Evolutionary conservation across 1,284 basidiomycete genomes (phyloP).

Genomic region (Ceratobasidium sp.): DNA sequence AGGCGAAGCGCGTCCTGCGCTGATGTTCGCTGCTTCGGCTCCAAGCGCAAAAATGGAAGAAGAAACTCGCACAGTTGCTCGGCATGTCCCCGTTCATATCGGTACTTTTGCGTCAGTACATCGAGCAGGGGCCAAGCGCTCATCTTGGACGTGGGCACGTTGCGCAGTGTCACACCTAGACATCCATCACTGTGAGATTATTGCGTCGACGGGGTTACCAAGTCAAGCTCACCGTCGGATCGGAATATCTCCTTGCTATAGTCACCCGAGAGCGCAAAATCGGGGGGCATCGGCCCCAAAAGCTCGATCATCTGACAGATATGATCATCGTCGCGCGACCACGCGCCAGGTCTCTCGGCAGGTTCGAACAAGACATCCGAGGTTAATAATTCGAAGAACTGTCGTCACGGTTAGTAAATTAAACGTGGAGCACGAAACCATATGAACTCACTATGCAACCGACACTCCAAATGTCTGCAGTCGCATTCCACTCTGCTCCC

Average conservation of each 20-base stretch:
- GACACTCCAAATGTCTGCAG: conserved; percentile 48
- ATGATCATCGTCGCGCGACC: conserved; percentile 95
- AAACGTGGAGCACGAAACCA: not conserved
- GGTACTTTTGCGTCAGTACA: conserved; percentile 23
- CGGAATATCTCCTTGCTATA: conserved; percentile 40
- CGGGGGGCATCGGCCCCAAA: conserved; percentile 39
- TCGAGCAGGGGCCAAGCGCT: conserved; percentile 16
- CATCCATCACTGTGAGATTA: too few species aligned
- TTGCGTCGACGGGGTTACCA: too few species aligned
- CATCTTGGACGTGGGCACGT: conserved; percentile 31
- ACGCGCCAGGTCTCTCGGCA: conserved; percentile 47
- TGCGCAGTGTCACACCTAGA: conserved; percentile 28
- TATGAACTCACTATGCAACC: conserved; percentile 75
- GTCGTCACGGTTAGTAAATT: conserved; percentile 14
- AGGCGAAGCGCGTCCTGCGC: conserved; percentile 31
- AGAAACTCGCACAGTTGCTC: conserved; percentile 22
- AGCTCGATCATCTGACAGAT: conserved; percentile 63
- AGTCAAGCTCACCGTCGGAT: conserved; percentile 40
- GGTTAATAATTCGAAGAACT: conserved; percentile 64
- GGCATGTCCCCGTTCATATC: conserved; percentile 19
- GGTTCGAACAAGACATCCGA: conserved; percentile 55
- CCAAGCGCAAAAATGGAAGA: conserved; percentile 31
- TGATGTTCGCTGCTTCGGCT: conserved; percentile 27
- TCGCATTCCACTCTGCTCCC: conserved; percentile 21
- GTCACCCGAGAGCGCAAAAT: conserved; percentile 39